These are phyloP conservation scores for Cyamopsis tetragonoloba DNA, from an alignment of 306 rosid genomes.

Conservation along the genomic window DNA sequence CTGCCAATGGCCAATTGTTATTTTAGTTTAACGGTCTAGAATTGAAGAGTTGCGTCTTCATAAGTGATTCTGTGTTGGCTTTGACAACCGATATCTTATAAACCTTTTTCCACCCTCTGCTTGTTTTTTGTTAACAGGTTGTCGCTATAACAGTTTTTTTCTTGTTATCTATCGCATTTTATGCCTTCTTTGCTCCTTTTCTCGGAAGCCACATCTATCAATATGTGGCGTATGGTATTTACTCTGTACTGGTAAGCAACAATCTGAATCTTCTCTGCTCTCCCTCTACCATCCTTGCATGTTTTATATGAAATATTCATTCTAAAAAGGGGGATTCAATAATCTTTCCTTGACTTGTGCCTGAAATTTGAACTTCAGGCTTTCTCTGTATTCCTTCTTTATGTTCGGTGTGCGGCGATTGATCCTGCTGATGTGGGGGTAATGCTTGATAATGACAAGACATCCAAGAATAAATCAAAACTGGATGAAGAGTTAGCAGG, in stretches of 20 bases:
- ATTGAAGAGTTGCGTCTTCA: conserved; percentile 6
- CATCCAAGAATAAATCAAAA: conserved; percentile 40
- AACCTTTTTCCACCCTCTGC: background rate
- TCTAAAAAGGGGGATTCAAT: background rate
- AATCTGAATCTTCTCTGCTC: background rate
- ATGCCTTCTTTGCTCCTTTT: conserved; percentile 81
- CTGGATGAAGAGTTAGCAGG: conserved; percentile 49
- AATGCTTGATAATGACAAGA: conserved; percentile 47
- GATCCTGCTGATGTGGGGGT: conserved; percentile 78
- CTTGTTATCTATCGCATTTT: conserved; percentile 70
- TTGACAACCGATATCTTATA: conserved; percentile 13
- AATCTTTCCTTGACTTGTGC: conserved; percentile 18
- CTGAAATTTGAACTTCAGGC: conserved; percentile 44
- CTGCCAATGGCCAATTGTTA: background rate
- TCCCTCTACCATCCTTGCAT: background rate
- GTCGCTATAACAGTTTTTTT: conserved; percentile 79
- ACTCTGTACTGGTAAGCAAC: conserved; percentile 60
- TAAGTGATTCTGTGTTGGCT: background rate
- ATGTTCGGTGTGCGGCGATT: conserved; percentile 79
- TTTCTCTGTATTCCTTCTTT: conserved; percentile 63
- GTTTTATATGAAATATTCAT: background rate
- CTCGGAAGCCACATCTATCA: conserved; percentile 52
- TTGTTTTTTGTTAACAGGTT: conserved; percentile 49
- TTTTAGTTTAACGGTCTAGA: background rate
- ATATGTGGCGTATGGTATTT: conserved; percentile 63